Evolutionary conservation across 345 rosid species (phyloP).

Genomic region (Leavenworthia alabamica): DNA sequence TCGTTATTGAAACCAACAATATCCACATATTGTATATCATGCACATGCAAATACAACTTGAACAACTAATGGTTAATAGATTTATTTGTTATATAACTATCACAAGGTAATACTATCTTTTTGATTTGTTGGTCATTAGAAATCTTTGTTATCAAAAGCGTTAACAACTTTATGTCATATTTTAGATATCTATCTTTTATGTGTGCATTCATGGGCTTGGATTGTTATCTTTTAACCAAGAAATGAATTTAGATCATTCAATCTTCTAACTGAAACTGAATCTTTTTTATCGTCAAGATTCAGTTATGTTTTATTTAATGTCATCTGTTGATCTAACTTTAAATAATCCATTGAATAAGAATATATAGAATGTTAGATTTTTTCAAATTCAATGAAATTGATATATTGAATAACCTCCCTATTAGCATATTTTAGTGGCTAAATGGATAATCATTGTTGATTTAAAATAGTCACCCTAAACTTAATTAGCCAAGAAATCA

Average conservation of each 20-base stretch:
- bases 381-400: not conserved
- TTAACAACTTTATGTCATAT: too few species aligned
- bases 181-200: not conserved
- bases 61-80: not conserved
- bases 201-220: not conserved
- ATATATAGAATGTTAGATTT: not conserved
- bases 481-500: too few species aligned
- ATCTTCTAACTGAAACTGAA: not conserved
- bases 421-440: too few species aligned
- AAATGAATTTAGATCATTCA: not conserved
- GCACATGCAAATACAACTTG: not conserved
- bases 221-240: not conserved
- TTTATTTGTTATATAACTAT: not conserved
- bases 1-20: not conserved
- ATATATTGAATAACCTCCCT: too few species aligned
- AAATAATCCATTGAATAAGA: too few species aligned
- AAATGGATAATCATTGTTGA: too few species aligned
- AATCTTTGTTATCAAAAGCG: too few species aligned
- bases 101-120: not conserved
- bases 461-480: not conserved
- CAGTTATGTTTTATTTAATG: not conserved
- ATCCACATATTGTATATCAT: not conserved
- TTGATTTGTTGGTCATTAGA: too few species aligned
- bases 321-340: not conserved
- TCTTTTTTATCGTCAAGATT: not conserved